A percentile compares a stretch with the other conserved stretches of the same genome.
Evolutionary conservation across 2,329 filamentous ascomycete species (phyloP).

Genomic region (Biscogniauxia sp.): DNA sequence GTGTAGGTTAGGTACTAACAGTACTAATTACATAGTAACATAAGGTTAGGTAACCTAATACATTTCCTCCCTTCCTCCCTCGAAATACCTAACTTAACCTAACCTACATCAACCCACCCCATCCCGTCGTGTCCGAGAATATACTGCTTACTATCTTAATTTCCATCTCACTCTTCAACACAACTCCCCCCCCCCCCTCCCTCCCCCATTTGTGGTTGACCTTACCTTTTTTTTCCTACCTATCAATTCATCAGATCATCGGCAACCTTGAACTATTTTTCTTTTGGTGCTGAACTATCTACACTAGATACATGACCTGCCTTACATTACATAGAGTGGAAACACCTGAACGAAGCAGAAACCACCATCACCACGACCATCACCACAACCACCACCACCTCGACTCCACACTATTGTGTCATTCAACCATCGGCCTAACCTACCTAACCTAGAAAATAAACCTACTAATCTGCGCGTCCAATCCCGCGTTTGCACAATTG

Average conservation of each 20-base stretch:
- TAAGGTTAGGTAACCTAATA: not conserved
- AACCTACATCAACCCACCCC: not conserved
- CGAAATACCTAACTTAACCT: not conserved
- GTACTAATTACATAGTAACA: too few relatives aligned
- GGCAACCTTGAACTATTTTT: not conserved
- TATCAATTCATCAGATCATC: not conserved
- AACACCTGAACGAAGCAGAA: not conserved
- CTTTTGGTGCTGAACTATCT: not conserved
- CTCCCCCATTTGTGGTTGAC: too few relatives aligned
- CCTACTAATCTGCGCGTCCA: conserved; percentile 18
- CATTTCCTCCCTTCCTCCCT: not conserved
- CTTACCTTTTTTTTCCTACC: too few relatives aligned
- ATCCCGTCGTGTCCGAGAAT: not conserved
- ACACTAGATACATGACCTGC: too few relatives aligned
- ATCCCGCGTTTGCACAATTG: conserved; percentile 17
- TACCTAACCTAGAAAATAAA: conserved; percentile 3
- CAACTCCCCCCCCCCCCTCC: too few relatives aligned
- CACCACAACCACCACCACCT: conserved; percentile 6
- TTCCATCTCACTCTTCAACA: not conserved
- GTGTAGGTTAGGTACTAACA: too few relatives aligned
- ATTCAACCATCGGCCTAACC: conserved; percentile 15
- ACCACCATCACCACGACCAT: not conserved
- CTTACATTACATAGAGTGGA: not conserved
- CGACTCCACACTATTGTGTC: conserved; percentile 27
- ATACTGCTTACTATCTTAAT: not conserved